phyloP scores from a whole-genome alignment of 1,284 basidiomycete genomes.

The Calocybe gambosa region DNA sequence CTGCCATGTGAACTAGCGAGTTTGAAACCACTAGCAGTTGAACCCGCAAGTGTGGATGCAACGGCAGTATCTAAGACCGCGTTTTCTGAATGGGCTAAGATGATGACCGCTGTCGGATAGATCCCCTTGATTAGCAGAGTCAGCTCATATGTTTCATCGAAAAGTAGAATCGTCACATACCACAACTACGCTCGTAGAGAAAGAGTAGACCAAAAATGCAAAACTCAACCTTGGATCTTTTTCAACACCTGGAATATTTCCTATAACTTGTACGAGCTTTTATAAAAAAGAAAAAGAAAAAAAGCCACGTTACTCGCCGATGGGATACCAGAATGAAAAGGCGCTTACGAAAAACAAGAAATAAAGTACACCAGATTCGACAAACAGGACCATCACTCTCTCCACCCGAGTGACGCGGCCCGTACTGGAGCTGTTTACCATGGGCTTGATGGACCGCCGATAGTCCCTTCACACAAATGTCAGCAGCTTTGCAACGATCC shows the following conservation, averaged over 20 bases:
- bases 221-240: constrained; percentile 5
- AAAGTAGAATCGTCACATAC: background rate
- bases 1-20: background rate
- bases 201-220: constrained; percentile 9
- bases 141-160: background rate
- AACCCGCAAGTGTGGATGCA: constrained; percentile 5
- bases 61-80: constrained; percentile 8
- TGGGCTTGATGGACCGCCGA: constrained; percentile 7
- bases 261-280: constrained; percentile 10
- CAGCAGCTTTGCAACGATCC: background rate
- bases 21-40: background rate
- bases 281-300: background rate
- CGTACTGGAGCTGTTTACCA: background rate
- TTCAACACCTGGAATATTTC: constrained; percentile 2
- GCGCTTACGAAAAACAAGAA: constrained; percentile 10
- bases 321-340: background rate
- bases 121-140: constrained; percentile 5
- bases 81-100: constrained; percentile 8
- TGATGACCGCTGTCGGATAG: constrained; percentile 10
- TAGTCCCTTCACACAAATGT: constrained; percentile 7
- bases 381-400: constrained; percentile 7
- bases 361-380: constrained; percentile 11
- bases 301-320: background rate
- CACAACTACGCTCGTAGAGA: constrained; percentile 11
- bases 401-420: constrained; percentile 4